Conservation (phyloP, 2,329 filamentous ascomycete genomes). For the Penicillium sp. region DNA sequence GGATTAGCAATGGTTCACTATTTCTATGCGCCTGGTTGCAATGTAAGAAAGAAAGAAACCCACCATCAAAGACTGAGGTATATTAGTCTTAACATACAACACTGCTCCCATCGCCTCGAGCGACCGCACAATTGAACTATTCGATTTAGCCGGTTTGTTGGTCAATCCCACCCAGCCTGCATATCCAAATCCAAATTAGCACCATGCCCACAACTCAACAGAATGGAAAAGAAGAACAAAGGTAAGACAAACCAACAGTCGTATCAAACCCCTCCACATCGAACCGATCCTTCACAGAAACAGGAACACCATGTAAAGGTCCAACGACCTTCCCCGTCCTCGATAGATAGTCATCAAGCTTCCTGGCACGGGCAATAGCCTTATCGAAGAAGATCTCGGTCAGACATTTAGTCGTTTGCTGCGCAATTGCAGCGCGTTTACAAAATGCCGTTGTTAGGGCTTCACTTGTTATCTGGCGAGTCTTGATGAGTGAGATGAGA, state of each 20-base stretch:
- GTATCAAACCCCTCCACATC: slow-evolving; percentile 40
- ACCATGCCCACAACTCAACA: too few species aligned
- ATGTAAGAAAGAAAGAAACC: background rate
- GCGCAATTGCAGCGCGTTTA: slow-evolving; percentile 12
- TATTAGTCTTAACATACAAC: slow-evolving; percentile 53
- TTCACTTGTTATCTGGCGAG: slow-evolving; percentile 9
- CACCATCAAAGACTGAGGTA: slow-evolving; percentile 49
- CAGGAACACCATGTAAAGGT: slow-evolving; percentile 59
- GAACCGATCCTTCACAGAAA: slow-evolving; percentile 68
- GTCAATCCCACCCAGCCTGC: slow-evolving; percentile 48
- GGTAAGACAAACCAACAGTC: slow-evolving; percentile 22
- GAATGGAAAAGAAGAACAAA: too few species aligned
- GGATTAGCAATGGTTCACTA: too few species aligned
- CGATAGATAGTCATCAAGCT: slow-evolving; percentile 51
- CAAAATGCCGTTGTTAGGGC: slow-evolving; percentile 16
- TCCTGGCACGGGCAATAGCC: slow-evolving; percentile 49
- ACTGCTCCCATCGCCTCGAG: slow-evolving; percentile 45
- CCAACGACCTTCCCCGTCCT: slow-evolving; percentile 51
- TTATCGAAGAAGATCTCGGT: slow-evolving; percentile 49
- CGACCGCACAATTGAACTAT: slow-evolving; percentile 27
- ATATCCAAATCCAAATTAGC: background rate
- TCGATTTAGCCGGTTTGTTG: slow-evolving; percentile 25
- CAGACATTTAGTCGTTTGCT: slow-evolving; percentile 17
- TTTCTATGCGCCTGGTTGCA: too few species aligned
- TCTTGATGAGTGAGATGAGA: slow-evolving; percentile 16